Evolutionary conservation across 129 eudicot genomes (phyloP).

Genomic region (Ambrosia artemisiifolia): DNA sequence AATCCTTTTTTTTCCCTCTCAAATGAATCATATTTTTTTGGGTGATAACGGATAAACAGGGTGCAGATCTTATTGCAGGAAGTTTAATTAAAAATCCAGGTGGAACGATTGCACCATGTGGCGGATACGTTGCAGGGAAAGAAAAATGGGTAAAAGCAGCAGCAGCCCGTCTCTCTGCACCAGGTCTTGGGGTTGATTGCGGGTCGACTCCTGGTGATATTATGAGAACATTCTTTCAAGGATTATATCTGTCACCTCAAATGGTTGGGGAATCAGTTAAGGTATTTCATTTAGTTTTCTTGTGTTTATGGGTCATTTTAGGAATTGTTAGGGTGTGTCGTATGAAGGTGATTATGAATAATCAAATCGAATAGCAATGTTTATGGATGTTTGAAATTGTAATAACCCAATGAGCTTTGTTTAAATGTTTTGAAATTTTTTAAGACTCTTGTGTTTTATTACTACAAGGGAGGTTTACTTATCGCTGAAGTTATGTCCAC

Average conservation of each 20-base stretch:
- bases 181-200: constrained; percentile 94
- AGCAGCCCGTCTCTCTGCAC: constrained; percentile 98
- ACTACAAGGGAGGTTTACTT: constrained; percentile 67
- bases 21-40: neutral
- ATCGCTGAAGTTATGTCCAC: constrained; percentile 90
- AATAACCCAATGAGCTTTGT: neutral
- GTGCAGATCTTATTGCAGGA: constrained; percentile 97
- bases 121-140: constrained; percentile 94
- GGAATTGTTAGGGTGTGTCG: neutral
- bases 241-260: constrained; percentile 90
- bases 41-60: constrained; percentile 49
- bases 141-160: constrained; percentile 92
- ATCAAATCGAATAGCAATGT: neutral
- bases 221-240: constrained; percentile 87
- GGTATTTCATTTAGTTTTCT: constrained; percentile 36
- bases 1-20: neutral
- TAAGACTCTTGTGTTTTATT: neutral
- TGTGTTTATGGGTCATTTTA: neutral
- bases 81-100: constrained; percentile 95
- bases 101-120: constrained; percentile 97
- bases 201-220: constrained; percentile 97
- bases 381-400: neutral
- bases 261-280: constrained; percentile 99
- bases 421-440: neutral
- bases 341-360: neutral